Evolutionary conservation across 2,329 filamentous ascomycete genomes (phyloP).

Genomic region (Paecilomyces sp.): DNA sequence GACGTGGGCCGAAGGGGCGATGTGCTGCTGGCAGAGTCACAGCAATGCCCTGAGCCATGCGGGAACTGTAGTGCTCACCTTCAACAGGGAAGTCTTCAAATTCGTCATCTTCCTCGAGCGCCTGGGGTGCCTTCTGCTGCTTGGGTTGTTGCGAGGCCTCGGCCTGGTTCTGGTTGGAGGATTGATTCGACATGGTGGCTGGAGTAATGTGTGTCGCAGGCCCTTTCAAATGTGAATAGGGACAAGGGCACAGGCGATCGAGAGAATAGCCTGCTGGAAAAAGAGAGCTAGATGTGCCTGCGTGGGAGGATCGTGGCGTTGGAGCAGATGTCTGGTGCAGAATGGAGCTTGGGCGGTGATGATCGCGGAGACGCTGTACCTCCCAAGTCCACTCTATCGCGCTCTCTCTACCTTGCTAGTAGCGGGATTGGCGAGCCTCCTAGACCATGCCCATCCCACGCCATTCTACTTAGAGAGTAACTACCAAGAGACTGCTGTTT

Average conservation of each 20-base stretch:
- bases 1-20: neutral
- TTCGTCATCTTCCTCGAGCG: constrained; percentile 94
- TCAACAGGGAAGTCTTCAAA: constrained; percentile 98
- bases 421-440: neutral
- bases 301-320: neutral
- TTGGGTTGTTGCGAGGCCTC: constrained; percentile 40
- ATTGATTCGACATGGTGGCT: constrained; percentile 41
- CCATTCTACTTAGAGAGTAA: neutral
- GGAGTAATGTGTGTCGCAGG: neutral
- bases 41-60: neutral
- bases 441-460: neutral
- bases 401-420: neutral
- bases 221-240: neutral
- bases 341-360: neutral
- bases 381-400: too few relatives aligned
- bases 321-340: neutral
- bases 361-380: neutral
- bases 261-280: neutral
- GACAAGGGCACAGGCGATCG: neutral
- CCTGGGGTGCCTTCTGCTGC: constrained; percentile 57
- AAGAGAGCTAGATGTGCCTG: neutral
- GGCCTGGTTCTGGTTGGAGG: constrained; percentile 25
- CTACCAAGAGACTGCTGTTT: neutral
- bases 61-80: constrained; percentile 47
- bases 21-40: neutral